Conservation (phyloP, 2,329 filamentous ascomycete genomes). For the Alternaria rosae region DNA sequence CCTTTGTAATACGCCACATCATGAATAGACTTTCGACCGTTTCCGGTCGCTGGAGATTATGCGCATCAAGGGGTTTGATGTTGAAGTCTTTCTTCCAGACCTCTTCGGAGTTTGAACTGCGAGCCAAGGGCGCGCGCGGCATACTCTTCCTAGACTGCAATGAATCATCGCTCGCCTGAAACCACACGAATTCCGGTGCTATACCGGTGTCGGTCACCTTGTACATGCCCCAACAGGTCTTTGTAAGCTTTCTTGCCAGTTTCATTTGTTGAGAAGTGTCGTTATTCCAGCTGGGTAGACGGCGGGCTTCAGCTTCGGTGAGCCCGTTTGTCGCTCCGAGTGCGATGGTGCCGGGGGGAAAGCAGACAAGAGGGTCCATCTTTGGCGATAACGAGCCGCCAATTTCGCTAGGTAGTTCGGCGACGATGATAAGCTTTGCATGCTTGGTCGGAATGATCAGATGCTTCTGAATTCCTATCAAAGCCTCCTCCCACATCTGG, state of each 20-base stretch:
- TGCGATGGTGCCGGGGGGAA: not conserved
- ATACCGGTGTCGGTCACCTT: not conserved
- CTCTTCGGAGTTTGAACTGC: not conserved
- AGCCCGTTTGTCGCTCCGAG: not conserved
- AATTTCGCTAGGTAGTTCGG: not conserved
- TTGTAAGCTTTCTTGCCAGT: not conserved
- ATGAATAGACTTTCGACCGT: not conserved
- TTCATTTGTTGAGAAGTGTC: not conserved
- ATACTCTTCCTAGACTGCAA: not conserved
- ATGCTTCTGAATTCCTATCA: not conserved
- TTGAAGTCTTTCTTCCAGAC: not conserved
- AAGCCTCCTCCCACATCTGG: not conserved
- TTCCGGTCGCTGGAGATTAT: not conserved
- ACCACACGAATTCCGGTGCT: not conserved
- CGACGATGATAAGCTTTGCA: not conserved
- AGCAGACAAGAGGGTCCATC: not conserved
- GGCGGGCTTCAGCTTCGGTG: not conserved
- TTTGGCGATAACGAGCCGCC: not conserved
- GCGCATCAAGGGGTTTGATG: not conserved
- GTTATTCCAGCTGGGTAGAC: not conserved
- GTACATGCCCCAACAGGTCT: not conserved
- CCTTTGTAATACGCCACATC: not conserved
- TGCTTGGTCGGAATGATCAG: not conserved
- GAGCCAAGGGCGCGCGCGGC: not conserved
- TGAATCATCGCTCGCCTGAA: not conserved